Conservation (phyloP, 2,329 filamentous ascomycete genomes). For the Fulvia fulva region DNA sequence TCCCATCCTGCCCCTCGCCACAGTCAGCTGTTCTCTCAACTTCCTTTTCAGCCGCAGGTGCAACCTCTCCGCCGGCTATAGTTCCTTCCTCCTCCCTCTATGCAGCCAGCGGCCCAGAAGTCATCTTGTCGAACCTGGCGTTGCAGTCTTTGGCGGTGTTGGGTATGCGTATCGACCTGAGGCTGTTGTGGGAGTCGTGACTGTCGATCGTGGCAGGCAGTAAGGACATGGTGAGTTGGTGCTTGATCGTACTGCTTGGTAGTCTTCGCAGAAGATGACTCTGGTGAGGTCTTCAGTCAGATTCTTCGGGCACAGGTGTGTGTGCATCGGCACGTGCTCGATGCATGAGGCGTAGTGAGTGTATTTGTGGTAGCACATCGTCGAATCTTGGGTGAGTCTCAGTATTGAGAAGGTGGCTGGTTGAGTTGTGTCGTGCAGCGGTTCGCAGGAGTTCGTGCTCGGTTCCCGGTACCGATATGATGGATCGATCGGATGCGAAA, state of each 20-base stretch:
- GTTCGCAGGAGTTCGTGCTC: not conserved
- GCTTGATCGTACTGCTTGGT: constrained; percentile 21
- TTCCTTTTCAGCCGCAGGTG: not conserved
- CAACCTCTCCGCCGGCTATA: not conserved
- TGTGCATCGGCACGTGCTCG: constrained; percentile 30
- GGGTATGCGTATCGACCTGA: constrained; percentile 15
- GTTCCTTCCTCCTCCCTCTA: not conserved
- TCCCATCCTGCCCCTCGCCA: not conserved
- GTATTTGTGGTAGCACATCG: constrained; percentile 34
- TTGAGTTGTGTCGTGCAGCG: not conserved
- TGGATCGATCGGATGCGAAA: not conserved
- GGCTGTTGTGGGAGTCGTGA: constrained; percentile 10
- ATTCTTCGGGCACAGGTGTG: constrained; percentile 31
- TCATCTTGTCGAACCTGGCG: constrained; percentile 16
- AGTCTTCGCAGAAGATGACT: constrained; percentile 33
- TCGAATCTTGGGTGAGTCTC: not conserved
- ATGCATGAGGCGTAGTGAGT: constrained; percentile 30
- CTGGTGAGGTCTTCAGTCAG: constrained; percentile 25
- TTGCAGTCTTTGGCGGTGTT: constrained; percentile 22
- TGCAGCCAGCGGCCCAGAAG: not conserved
- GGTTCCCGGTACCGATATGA: not conserved
- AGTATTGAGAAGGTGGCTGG: not conserved
- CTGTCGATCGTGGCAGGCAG: constrained; percentile 12
- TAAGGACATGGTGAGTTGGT: constrained; percentile 20
- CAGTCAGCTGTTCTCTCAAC: not conserved